A percentile compares a stretch with the other conserved stretches of the same genome.
Conservation (phyloP, 2,329 filamentous ascomycete genomes). For the Claviceps digitariae region DNA sequence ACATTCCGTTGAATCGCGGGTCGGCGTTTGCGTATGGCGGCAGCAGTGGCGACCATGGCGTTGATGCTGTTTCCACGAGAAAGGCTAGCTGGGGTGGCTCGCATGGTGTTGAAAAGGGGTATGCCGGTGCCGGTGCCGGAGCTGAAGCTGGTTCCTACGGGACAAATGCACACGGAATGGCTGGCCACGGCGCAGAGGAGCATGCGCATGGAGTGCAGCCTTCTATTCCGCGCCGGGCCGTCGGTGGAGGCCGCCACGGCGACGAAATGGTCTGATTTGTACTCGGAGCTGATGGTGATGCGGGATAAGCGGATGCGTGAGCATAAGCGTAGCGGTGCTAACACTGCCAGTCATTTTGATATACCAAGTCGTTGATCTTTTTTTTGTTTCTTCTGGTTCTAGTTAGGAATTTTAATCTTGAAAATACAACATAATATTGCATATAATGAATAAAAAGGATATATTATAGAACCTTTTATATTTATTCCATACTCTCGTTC, state of each 20-base stretch:
- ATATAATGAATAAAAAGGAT: too few relatives aligned
- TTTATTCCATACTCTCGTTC: too few relatives aligned
- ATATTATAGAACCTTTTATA: too few relatives aligned
- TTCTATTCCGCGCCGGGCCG: background rate
- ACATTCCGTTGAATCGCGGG: conserved; percentile 49
- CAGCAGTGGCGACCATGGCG: background rate
- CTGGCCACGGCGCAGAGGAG: background rate
- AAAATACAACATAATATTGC: too few relatives aligned
- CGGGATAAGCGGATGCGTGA: too few relatives aligned
- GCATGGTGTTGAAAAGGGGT: conserved; percentile 1
- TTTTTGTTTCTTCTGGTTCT: too few relatives aligned
- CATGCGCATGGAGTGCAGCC: background rate
- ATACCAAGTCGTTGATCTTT: too few relatives aligned
- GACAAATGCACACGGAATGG: background rate
- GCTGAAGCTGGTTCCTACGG: too few relatives aligned
- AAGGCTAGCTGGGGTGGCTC: conserved; percentile 2
- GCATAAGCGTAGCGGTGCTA: too few relatives aligned
- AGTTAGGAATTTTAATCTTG: too few relatives aligned
- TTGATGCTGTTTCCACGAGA: conserved; percentile 5
- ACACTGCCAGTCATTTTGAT: too few relatives aligned
- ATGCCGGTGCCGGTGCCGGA: background rate
- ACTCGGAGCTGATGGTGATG: too few relatives aligned
- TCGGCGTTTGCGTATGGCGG: conserved; percentile 5
- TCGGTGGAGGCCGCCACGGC: background rate
- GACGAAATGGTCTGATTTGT: conserved; percentile 1